These are phyloP conservation scores for Sphaerostilbella broomeana DNA, from an alignment of 2,329 filamentous ascomycete genomes.

Conservation along the genomic window DNA sequence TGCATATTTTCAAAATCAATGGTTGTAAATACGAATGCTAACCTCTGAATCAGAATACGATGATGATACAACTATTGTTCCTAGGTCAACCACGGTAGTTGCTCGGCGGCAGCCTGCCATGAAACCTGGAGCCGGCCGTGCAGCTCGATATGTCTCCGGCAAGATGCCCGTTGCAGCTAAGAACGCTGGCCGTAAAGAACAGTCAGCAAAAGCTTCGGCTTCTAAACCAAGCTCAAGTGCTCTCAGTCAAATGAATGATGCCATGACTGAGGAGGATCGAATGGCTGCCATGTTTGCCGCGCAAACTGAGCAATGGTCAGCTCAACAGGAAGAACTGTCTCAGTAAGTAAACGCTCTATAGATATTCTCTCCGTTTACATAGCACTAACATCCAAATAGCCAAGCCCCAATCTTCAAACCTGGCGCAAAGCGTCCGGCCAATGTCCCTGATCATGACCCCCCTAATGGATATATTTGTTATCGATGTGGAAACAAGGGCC, in stretches of 20 bases:
- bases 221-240: conserved; percentile 52
- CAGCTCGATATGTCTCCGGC: conserved; percentile 90
- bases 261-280: conserved; percentile 88
- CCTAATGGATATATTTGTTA: conserved; percentile 95
- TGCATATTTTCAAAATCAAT: no score
- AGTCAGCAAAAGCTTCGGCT: conserved; percentile 50
- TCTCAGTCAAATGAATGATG: conserved; percentile 62
- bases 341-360: conserved; percentile 47
- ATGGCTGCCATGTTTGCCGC: conserved; percentile 88
- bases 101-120: conserved; percentile 78
- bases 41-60: conserved; percentile 66
- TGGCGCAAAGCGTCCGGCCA: conserved; percentile 59
- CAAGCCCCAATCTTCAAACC: conserved; percentile 57
- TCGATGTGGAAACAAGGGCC: conserved; percentile 93
- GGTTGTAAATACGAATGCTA: no score
- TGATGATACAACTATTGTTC: conserved; percentile 96
- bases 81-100: conserved; percentile 88
- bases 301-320: conserved; percentile 85
- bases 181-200: conserved; percentile 64
- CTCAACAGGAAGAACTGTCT: conserved; percentile 88
- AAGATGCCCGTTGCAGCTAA: conserved; percentile 90
- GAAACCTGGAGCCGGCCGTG: conserved; percentile 80
- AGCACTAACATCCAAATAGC: conserved; percentile 34
- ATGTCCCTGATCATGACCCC: conserved; percentile 86
- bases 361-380: conserved; percentile 7